Evolutionary conservation across 106 monocot genomes (phyloP).

Genomic region (Dendrobium catenatum): DNA sequence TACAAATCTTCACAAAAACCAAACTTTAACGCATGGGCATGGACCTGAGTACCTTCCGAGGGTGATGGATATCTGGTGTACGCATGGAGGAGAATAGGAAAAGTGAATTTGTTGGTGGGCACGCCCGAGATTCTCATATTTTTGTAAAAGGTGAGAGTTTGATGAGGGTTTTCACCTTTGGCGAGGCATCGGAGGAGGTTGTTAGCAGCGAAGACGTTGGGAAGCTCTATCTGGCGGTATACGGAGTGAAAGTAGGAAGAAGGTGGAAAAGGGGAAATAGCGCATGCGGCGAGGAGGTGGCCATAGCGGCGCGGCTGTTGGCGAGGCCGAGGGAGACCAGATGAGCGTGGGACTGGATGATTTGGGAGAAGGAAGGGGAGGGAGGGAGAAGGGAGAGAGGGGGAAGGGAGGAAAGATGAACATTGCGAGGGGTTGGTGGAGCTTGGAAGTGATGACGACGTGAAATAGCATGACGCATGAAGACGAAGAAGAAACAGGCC

Average conservation of each 20-base stretch:
- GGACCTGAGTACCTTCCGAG: conserved; percentile 40
- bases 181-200: conserved; percentile 69
- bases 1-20: conserved; percentile 39
- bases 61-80: conserved; percentile 14
- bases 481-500: neutral
- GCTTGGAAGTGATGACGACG: neutral
- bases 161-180: conserved; percentile 7
- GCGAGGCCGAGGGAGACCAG: conserved; percentile 40
- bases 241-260: conserved; percentile 33
- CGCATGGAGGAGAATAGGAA: conserved; percentile 54
- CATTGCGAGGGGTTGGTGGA: neutral
- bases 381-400: conserved; percentile 29
- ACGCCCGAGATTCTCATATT: conserved; percentile 22
- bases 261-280: conserved; percentile 13
- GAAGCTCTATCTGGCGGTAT: conserved; percentile 29
- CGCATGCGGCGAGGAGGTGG: conserved; percentile 48
- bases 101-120: conserved; percentile 61
- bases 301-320: conserved; percentile 30
- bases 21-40: conserved; percentile 32
- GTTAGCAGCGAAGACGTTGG: conserved; percentile 54
- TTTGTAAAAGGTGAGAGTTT: conserved; percentile 23
- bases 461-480: neutral
- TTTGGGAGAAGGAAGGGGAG: conserved; percentile 25
- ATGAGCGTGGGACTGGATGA: conserved; percentile 55
- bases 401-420: neutral